phyloP scores from a whole-genome alignment of 192 early-diverging fungal species.

The Coemansia sp. region DNA sequence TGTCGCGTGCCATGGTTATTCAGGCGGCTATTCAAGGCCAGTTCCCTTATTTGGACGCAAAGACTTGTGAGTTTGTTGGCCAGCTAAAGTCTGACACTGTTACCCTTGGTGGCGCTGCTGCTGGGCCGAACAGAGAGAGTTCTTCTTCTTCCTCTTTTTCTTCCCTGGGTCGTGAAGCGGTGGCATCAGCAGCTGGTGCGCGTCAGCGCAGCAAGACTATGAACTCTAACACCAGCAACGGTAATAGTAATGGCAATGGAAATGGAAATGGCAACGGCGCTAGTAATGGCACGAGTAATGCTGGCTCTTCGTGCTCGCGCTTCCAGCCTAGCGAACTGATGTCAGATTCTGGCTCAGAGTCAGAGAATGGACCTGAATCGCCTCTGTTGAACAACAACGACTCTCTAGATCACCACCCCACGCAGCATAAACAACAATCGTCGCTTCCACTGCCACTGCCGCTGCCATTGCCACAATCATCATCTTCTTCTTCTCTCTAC shows the following conservation, averaged over 20 bases:
- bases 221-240: neutral
- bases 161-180: neutral
- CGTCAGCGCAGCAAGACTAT: constrained; percentile 33
- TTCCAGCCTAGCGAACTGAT: neutral
- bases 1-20: constrained; percentile 54
- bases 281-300: neutral
- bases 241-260: neutral
- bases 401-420: no score
- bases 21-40: constrained; percentile 50
- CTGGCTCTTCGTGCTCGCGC: neutral
- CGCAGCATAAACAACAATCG: no score
- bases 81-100: constrained; percentile 48
- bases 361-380: neutral
- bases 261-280: neutral
- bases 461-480: neutral
- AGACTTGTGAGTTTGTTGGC: constrained; percentile 56
- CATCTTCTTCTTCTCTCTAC: neutral
- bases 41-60: constrained; percentile 52
- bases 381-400: no score
- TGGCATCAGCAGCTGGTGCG: constrained; percentile 19
- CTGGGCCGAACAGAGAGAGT: constrained; percentile 4
- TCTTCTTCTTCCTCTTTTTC: neutral
- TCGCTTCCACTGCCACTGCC: neutral
- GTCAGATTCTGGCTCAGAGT: constrained; percentile 2
- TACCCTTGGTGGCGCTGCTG: constrained; percentile 41